Evolutionary conservation across 164 flowering plant species (phyloP).

Genomic region (Umbilicus rupestris): DNA sequence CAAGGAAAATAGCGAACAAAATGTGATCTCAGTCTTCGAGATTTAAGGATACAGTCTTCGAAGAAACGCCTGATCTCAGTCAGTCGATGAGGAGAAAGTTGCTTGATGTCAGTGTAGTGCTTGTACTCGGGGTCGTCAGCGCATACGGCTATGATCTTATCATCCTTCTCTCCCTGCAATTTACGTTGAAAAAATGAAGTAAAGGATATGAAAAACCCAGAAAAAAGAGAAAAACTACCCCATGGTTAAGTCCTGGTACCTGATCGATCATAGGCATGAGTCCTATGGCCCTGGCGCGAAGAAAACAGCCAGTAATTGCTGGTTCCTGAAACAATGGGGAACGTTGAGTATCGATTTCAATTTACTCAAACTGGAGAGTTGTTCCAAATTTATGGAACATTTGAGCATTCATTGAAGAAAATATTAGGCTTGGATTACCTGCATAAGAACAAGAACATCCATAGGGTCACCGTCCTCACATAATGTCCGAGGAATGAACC

Average conservation of each 20-base stretch:
- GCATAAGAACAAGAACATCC: constrained; percentile 89
- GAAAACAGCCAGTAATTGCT: constrained; percentile 63
- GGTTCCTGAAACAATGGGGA: constrained; percentile 48
- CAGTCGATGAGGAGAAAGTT: constrained; percentile 81
- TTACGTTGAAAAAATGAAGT: no score
- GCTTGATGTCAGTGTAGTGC: constrained; percentile 71
- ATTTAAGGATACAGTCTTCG: constrained; percentile 74
- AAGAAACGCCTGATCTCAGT: constrained; percentile 89
- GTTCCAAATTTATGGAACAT: neutral
- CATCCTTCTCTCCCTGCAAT: constrained; percentile 63
- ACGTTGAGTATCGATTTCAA: neutral
- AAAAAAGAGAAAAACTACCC: neutral
- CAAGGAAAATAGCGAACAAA: no score
- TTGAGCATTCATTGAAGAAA: neutral
- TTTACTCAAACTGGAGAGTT: neutral
- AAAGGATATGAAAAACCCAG: no score
- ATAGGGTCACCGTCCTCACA: constrained; percentile 93
- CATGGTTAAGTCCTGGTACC: constrained; percentile 20
- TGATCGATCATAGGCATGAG: constrained; percentile 95
- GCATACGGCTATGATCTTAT: constrained; percentile 66
- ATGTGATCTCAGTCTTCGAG: no score
- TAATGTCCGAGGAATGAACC: constrained; percentile 77
- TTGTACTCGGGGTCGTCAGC: constrained; percentile 91
- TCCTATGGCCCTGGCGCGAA: constrained; percentile 87
- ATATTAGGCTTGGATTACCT: constrained; percentile 29